Evolutionary conservation across 225 moss, liverwort and hornwort genomes (phyloP).

Genomic region (Antitrichia curtipendula): DNA sequence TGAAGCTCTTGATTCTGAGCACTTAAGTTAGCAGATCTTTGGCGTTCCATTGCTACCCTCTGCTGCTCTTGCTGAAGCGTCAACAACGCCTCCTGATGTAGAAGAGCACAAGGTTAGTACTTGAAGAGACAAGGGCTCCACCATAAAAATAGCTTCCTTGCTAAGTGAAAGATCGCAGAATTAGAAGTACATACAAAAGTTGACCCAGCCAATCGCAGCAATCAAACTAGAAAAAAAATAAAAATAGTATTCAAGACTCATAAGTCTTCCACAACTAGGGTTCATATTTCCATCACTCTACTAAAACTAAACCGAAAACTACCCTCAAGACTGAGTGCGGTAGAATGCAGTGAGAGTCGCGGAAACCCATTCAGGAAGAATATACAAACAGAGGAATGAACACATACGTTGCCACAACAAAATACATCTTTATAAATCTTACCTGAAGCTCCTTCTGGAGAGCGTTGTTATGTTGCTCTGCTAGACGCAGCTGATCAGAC

Average conservation of each 20-base stretch:
- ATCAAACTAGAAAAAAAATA: background rate
- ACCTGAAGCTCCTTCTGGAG: conserved; percentile 84
- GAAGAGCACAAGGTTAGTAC: background rate
- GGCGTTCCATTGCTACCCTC: conserved; percentile 56
- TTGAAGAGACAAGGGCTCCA: background rate
- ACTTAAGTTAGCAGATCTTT: conserved; percentile 38
- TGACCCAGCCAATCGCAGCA: background rate
- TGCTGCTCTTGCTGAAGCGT: conserved; percentile 91
- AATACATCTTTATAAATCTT: background rate
- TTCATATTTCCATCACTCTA: background rate
- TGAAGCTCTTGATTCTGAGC: conserved; percentile 56
- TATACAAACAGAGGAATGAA: background rate
- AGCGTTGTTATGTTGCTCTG: conserved; percentile 67
- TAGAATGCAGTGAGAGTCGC: background rate
- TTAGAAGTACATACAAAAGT: background rate
- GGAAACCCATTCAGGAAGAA: background rate
- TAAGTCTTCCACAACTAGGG: background rate
- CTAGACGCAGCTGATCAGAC: conserved; percentile 40
- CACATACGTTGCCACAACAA: background rate
- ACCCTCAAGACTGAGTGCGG: background rate
- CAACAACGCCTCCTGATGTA: conserved; percentile 55
- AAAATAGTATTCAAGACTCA: background rate
- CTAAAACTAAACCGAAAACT: background rate
- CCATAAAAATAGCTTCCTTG: background rate
- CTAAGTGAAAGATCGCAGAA: background rate